Evolutionary conservation across 2,329 filamentous ascomycete species (phyloP).

Genomic region (Byssoonygena ceratinophila): DNA sequence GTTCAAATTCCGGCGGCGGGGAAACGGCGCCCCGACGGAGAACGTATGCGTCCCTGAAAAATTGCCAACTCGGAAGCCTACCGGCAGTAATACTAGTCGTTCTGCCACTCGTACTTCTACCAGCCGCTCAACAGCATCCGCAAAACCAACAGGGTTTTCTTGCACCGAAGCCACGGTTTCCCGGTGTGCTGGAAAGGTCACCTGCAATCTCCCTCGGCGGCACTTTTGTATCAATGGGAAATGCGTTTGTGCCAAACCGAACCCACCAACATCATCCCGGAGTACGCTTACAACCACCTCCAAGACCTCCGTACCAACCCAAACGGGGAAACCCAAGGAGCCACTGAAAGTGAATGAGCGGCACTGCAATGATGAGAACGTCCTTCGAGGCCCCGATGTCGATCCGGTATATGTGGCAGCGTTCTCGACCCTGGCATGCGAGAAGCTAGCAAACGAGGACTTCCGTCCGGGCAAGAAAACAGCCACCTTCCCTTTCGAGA

Average conservation of each 20-base stretch:
- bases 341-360: background rate
- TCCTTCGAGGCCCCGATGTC: background rate
- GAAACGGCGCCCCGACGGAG: background rate
- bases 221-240: no score
- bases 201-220: no score
- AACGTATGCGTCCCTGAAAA: background rate
- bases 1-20: background rate
- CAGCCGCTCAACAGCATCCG: background rate
- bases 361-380: background rate
- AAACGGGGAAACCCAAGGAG: background rate
- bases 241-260: no score
- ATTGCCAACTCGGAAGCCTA: no score
- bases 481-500: background rate
- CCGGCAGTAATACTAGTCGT: background rate
- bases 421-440: background rate
- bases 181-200: no score
- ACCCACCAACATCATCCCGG: background rate
- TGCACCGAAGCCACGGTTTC: slow-evolving; percentile 8
- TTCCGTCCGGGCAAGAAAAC: background rate
- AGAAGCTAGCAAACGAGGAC: background rate
- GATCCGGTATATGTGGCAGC: background rate
- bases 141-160: slow-evolving; percentile 7
- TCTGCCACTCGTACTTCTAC: background rate
- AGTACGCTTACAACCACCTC: background rate
- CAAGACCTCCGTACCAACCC: background rate